A percentile compares a stretch with the other conserved stretches of the same genome.
Evolutionary conservation across 345 rosid species (phyloP).

Genomic region (Pugionium cornutum): DNA sequence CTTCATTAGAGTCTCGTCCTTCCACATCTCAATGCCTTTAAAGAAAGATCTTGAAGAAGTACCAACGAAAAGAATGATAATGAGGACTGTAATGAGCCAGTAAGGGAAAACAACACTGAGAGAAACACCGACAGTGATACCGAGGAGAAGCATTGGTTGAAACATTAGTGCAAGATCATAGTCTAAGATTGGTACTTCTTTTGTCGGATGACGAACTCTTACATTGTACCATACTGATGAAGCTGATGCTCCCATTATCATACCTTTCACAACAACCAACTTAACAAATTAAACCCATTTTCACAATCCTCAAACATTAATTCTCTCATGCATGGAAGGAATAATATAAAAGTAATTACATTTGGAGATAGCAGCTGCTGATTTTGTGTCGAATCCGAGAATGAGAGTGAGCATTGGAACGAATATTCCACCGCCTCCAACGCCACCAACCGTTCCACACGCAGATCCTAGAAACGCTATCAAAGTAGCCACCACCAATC

Average conservation of each 20-base stretch:
- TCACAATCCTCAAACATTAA: neutral
- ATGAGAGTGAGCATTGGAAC: constrained; percentile 94
- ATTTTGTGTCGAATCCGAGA: constrained; percentile 89
- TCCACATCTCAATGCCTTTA: constrained; percentile 85
- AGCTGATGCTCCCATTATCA: constrained; percentile 97
- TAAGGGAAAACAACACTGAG: constrained; percentile 93
- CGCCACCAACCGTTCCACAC: constrained; percentile 94
- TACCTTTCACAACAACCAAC: constrained; percentile 53
- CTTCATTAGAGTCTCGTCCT: constrained; percentile 77
- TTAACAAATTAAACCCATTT: neutral
- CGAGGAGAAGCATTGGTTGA: constrained; percentile 94
- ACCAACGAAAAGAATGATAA: constrained; percentile 86
- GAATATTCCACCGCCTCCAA: constrained; percentile 96
- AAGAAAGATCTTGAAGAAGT: constrained; percentile 82
- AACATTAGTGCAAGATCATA: constrained; percentile 86
- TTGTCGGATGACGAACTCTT: constrained; percentile 81
- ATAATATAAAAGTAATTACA: constrained; percentile 42
- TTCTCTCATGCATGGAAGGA: neutral
- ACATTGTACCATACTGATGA: constrained; percentile 95
- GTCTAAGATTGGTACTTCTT: constrained; percentile 84
- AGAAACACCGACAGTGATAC: constrained; percentile 86
- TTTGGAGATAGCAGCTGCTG: constrained; percentile 97
- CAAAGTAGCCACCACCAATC: constrained; percentile 60
- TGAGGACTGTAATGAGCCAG: constrained; percentile 92
- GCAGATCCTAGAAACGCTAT: constrained; percentile 93